A percentile compares a stretch with the other conserved stretches of the same genome.
These are phyloP conservation scores for Ramaria sp. DNA, from an alignment of 768 basidiomycete species.

Conservation along the genomic window DNA sequence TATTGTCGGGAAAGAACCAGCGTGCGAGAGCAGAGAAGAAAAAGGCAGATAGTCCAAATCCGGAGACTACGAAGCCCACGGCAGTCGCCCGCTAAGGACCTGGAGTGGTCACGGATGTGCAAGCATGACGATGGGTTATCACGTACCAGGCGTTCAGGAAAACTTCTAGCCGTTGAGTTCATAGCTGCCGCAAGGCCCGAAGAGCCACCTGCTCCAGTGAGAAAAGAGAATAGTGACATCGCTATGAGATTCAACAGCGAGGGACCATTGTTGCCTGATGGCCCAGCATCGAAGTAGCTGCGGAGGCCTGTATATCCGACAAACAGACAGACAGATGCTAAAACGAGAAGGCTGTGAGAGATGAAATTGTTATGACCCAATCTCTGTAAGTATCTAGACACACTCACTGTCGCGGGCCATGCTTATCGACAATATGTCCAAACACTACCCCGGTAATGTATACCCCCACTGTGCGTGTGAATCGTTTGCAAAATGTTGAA, in stretches of 20 bases:
- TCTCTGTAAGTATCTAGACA: background rate
- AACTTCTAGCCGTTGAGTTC: slow-evolving; percentile 77
- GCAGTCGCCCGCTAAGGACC: slow-evolving; percentile 53
- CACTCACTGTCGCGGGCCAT: slow-evolving; percentile 47
- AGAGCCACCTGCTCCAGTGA: slow-evolving; percentile 72
- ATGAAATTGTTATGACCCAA: background rate
- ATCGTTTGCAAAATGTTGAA: background rate
- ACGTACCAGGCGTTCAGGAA: slow-evolving; percentile 60
- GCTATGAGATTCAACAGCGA: slow-evolving; percentile 39
- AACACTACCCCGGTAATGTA: slow-evolving; percentile 67
- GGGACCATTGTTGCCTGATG: slow-evolving; percentile 20
- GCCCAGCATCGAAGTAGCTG: slow-evolving; percentile 49
- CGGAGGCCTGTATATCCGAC: slow-evolving; percentile 70
- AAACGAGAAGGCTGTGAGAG: slow-evolving; percentile 38
- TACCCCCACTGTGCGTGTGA: slow-evolving; percentile 47
- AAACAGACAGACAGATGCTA: slow-evolving; percentile 50
- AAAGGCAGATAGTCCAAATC: slow-evolving; percentile 88
- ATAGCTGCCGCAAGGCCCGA: slow-evolving; percentile 59
- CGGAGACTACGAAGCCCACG: slow-evolving; percentile 72
- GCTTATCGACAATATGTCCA: slow-evolving; percentile 68
- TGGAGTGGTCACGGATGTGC: background rate
- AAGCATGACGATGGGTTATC: background rate
- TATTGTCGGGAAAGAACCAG: slow-evolving; percentile 63
- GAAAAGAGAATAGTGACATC: slow-evolving; percentile 38
- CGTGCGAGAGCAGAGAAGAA: slow-evolving; percentile 74